Evolutionary conservation across 805 yeast species (phyloP).

Genomic region (Myxozyma sirexii): DNA sequence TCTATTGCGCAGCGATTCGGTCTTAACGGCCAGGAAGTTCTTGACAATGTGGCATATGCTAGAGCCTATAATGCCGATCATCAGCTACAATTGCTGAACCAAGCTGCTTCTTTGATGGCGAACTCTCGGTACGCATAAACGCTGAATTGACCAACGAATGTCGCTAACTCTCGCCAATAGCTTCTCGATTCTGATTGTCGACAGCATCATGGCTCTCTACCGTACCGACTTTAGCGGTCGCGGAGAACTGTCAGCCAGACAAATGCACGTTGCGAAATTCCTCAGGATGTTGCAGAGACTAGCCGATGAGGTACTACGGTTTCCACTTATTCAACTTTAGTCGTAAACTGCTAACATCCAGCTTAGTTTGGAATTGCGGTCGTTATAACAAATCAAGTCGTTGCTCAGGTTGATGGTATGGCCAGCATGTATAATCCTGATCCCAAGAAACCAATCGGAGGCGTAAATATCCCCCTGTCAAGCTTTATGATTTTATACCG

Average conservation of each 20-base stretch:
- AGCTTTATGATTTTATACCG: too few species aligned
- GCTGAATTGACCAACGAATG: neutral
- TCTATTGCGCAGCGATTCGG: conserved; percentile 92
- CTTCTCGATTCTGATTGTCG: conserved; percentile 88
- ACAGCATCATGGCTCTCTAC: conserved; percentile 94
- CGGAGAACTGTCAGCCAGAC: conserved; percentile 94
- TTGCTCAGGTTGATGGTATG: conserved; percentile 93
- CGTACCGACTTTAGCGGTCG: conserved; percentile 94
- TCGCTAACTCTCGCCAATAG: conserved; percentile 8
- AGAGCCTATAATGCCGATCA: conserved; percentile 97
- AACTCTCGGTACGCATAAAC: conserved; percentile 63
- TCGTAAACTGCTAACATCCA: neutral
- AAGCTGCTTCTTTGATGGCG: conserved; percentile 96
- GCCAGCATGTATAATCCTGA: conserved; percentile 82
- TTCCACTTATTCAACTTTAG: neutral
- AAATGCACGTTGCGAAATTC: conserved; percentile 88
- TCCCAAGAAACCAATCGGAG: conserved; percentile 98
- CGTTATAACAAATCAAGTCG: conserved; percentile 93
- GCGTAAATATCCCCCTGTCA: conserved; percentile 43
- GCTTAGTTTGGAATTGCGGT: conserved; percentile 85
- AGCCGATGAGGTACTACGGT: conserved; percentile 68
- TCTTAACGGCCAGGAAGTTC: conserved; percentile 87
- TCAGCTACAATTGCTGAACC: conserved; percentile 79
- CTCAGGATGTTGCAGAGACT: conserved; percentile 88
- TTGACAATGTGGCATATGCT: conserved; percentile 96